Evolutionary conservation across 2,329 filamentous ascomycete species (phyloP).

Genomic region (Epichloe sylvatica): DNA sequence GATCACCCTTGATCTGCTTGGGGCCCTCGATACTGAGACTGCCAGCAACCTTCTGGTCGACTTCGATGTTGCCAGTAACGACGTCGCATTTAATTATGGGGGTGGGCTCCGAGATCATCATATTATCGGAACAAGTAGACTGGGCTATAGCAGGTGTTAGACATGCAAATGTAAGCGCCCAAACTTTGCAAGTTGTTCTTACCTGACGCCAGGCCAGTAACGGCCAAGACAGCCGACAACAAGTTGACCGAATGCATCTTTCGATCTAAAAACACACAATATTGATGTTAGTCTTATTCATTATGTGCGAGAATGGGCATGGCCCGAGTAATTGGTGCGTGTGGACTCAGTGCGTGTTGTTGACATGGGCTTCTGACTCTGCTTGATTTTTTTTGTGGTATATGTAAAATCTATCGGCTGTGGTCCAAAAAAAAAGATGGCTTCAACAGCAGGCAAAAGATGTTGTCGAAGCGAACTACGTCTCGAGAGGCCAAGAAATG

Average conservation of each 20-base stretch:
- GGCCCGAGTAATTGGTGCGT: neutral
- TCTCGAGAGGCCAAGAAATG: neutral
- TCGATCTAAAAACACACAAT: slow-evolving; percentile 17
- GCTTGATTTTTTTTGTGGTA: slow-evolving; percentile 5
- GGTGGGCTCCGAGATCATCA: slow-evolving; percentile 51
- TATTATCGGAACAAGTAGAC: slow-evolving; percentile 32
- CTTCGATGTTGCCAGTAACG: slow-evolving; percentile 52
- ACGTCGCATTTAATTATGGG: slow-evolving; percentile 52
- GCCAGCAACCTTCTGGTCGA: slow-evolving; percentile 42
- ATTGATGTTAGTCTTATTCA: neutral
- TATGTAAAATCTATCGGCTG: slow-evolving; percentile 10
- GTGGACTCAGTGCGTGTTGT: neutral
- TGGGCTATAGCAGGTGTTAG: slow-evolving; percentile 11
- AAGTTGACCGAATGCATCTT: slow-evolving; percentile 33
- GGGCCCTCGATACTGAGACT: slow-evolving; percentile 49
- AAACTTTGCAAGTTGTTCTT: slow-evolving; percentile 10
- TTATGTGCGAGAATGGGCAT: neutral
- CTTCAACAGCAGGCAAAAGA: slow-evolving; percentile 10
- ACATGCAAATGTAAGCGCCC: neutral
- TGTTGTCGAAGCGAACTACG: slow-evolving; percentile 8
- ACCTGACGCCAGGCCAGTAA: slow-evolving; percentile 30
- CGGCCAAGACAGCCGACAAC: slow-evolving; percentile 30
- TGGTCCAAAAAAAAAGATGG: slow-evolving; percentile 11
- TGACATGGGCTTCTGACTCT: slow-evolving; percentile 7
- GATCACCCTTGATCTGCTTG: slow-evolving; percentile 39